Evolutionary conservation across 345 rosid species (phyloP).

Genomic region (Salix arbutifolia): DNA sequence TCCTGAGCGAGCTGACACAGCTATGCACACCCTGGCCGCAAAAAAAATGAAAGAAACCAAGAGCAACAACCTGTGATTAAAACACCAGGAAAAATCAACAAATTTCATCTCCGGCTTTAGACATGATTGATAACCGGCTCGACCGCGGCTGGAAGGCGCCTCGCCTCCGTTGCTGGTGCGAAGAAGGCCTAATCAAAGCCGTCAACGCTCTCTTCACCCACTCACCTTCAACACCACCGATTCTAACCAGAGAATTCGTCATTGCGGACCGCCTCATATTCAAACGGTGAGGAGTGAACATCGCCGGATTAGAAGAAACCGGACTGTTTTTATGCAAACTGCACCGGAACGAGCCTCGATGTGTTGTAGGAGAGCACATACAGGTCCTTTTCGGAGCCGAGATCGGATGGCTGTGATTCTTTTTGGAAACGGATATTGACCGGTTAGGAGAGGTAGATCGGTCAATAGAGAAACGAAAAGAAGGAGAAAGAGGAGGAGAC

Average conservation of each 20-base stretch:
- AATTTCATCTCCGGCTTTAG: slow-evolving; percentile 36
- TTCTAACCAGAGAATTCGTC: slow-evolving; percentile 82
- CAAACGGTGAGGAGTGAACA: slow-evolving; percentile 52
- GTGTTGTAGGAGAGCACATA: slow-evolving; percentile 90
- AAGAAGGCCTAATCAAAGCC: slow-evolving; percentile 79
- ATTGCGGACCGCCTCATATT: slow-evolving; percentile 86
- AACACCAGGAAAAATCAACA: slow-evolving; percentile 7
- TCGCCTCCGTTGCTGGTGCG: slow-evolving; percentile 74
- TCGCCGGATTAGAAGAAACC: slow-evolving; percentile 9
- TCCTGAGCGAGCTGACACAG: not conserved
- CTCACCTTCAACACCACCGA: slow-evolving; percentile 95
- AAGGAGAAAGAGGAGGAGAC: slow-evolving; percentile 30
- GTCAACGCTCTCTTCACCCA: slow-evolving; percentile 80
- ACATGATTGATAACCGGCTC: slow-evolving; percentile 72
- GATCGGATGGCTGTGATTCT: slow-evolving; percentile 26
- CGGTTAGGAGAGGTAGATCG: slow-evolving; percentile 42
- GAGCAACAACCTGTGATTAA: slow-evolving; percentile 7
- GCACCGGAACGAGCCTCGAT: slow-evolving; percentile 83
- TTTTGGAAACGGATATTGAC: slow-evolving; percentile 30
- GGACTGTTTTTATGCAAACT: slow-evolving; percentile 53
- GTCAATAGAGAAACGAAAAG: slow-evolving; percentile 60
- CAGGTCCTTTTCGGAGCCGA: slow-evolving; percentile 50
- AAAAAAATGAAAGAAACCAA: not conserved
- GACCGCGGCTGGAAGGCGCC: slow-evolving; percentile 57
- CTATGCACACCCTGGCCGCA: slow-evolving; percentile 12